phyloP scores from a whole-genome alignment of 164 flowering plant species.

The Vitis amurensis region DNA sequence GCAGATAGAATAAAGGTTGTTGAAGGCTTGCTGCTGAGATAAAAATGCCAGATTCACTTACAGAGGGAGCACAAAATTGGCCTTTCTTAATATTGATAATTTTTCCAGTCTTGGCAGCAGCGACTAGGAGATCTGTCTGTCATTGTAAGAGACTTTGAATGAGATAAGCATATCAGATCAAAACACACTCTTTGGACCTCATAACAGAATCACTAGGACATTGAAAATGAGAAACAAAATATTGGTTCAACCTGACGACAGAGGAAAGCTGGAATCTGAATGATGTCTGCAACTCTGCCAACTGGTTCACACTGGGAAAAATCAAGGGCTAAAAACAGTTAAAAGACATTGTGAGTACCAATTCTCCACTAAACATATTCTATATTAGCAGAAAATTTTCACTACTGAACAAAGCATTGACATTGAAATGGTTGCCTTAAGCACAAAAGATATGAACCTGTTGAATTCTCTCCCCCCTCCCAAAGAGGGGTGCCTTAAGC shows the following conservation, averaged over 20 bases:
- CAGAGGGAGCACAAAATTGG: constrained; percentile 95
- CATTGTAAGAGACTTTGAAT: constrained; percentile 15
- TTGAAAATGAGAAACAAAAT: background rate
- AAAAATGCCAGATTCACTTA: constrained; percentile 32
- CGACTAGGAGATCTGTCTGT: constrained; percentile 97
- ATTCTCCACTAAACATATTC: too few relatives aligned
- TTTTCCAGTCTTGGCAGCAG: constrained; percentile 96
- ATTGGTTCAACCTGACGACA: constrained; percentile 75
- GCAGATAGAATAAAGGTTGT: background rate
- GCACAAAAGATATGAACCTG: too few relatives aligned
- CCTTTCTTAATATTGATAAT: constrained; percentile 95
- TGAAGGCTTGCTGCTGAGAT: background rate
- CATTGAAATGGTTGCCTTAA: too few relatives aligned
- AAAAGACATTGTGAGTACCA: too few relatives aligned
- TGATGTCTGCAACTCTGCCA: constrained; percentile 89
- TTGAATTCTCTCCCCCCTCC: too few relatives aligned
- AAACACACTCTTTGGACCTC: background rate
- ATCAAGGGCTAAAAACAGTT: background rate
- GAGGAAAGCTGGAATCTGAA: constrained; percentile 97
- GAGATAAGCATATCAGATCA: background rate
- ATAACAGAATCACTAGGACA: background rate
- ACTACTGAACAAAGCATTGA: too few relatives aligned
- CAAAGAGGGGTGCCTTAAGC: too few relatives aligned
- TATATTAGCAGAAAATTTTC: too few relatives aligned
- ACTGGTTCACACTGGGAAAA: constrained; percentile 81